phyloP scores from a whole-genome alignment of 2,329 filamentous ascomycete genomes.

The Plenodomus biglobosus region DNA sequence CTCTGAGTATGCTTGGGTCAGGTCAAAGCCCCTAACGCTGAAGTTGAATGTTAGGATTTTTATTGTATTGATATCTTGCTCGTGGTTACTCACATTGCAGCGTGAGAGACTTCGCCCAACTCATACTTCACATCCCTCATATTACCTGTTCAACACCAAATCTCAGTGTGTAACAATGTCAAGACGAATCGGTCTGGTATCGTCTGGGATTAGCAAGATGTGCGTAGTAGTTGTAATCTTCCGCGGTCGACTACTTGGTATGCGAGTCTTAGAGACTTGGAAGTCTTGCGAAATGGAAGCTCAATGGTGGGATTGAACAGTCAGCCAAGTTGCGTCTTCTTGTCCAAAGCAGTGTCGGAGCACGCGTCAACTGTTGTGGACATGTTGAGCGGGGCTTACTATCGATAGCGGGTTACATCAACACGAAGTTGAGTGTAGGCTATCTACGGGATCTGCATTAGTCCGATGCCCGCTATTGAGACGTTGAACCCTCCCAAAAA shows the following conservation, averaged over 20 bases:
- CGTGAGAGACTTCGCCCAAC: neutral
- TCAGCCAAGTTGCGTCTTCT: conserved; percentile 2
- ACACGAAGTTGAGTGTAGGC: conserved; percentile 12
- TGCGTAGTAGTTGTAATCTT: neutral
- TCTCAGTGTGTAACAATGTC: neutral
- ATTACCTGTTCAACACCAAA: neutral
- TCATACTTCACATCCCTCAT: conserved; percentile 9
- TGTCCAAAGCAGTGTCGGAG: neutral
- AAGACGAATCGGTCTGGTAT: neutral
- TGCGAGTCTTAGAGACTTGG: neutral
- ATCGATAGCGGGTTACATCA: conserved; percentile 26
- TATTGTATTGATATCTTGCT: neutral
- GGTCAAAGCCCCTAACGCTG: conserved; percentile 30
- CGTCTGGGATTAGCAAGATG: neutral
- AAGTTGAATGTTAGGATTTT: neutral
- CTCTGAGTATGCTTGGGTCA: conserved; percentile 33
- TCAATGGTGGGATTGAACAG: conserved; percentile 2
- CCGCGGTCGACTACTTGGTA: neutral
- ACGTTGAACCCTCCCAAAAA: neutral
- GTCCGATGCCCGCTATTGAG: conserved; percentile 26
- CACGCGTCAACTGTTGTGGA: conserved; percentile 3
- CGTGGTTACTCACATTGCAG: conserved; percentile 10
- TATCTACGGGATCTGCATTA: conserved; percentile 28
- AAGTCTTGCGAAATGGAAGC: neutral
- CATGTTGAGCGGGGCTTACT: conserved; percentile 9